Base-by-base conservation (phyloP, 208 protist genomes). In the Crithidia acanthocephali region DNA sequence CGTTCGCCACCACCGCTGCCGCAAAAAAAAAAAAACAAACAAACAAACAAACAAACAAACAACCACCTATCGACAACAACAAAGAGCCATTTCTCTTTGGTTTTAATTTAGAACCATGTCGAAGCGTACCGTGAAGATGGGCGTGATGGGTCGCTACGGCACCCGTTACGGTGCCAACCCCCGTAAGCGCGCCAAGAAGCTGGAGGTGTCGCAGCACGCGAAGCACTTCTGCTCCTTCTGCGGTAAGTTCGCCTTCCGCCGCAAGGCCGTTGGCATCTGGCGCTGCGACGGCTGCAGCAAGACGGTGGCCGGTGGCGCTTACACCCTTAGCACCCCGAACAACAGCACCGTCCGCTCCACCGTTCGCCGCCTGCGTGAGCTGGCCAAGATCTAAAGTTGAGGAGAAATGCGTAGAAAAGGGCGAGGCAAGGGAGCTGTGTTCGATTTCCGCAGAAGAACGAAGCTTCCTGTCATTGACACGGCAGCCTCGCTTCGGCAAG, bases 51-150 rank as follows among this genome's bases (percentile, higher is more conserved):
- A n/a, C n/a, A n/a, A n/a, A n/a, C n/a, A n/a, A n/a, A n/a, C n/a
- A n/a, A n/a, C 5, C 7, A 40, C 2, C 28, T 11, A 9, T 9
- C 30, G 1, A 5, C 8, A 40, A 33, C 11, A 2, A 40, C 9
- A 30, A 23, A 66, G 32, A 66, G 62, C 62, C 48, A 58, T 68
- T 68, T 68, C 47, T 68, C 62, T 68, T 68, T 58, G 62, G 62
- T 58, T 68, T 68, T 68, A 18, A 20, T 68, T 30, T 44, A 68
- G 50, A 68, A 68, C 48, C 47, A 98, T 98, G 98, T 82, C 95
- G 58, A 99, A 99, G 86, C 97, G 98, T 71, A 99, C 99, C 22
- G 97, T 98, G 67, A 99, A 99, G 95, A 99, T 99, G 90, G 98
- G 98, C 80, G 95, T 99, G 78, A 98, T 98, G 86, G 99, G 99